These are phyloP conservation scores for Penicillium macrosclerotiorum DNA, from an alignment of 495 filamentous ascomycete species.

Conservation along the genomic window DNA sequence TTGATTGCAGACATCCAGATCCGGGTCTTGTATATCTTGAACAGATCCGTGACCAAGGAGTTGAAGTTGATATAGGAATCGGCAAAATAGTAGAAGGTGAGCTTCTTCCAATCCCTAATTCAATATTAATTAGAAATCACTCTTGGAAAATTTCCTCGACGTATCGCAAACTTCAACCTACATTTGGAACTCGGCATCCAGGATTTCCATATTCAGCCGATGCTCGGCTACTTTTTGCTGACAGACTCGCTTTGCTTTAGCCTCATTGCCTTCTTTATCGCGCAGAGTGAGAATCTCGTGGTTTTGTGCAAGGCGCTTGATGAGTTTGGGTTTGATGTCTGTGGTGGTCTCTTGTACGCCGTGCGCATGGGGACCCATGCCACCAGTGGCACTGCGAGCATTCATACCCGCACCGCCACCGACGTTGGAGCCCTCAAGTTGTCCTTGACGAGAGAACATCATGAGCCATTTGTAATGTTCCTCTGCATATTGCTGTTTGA, in stretches of 20 bases:
- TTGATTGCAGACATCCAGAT: slow-evolving; percentile 99
- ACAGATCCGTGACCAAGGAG: slow-evolving; percentile 90
- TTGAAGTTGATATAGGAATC: slow-evolving; percentile 99
- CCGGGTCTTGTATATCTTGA: slow-evolving; percentile 97
- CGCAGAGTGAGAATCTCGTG: slow-evolving; percentile 84
- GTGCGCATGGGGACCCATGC: slow-evolving; percentile 71
- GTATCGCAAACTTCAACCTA: no score
- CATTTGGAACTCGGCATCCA: slow-evolving; percentile 99
- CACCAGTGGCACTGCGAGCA: slow-evolving; percentile 61
- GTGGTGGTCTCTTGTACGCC: slow-evolving; percentile 71
- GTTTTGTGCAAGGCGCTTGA: slow-evolving; percentile 86
- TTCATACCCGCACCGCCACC: slow-evolving; percentile 53
- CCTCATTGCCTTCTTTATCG: slow-evolving; percentile 96
- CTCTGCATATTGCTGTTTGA: slow-evolving; percentile 84
- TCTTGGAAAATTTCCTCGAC: no score
- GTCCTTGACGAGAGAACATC: slow-evolving; percentile 80
- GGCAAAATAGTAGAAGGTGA: slow-evolving; percentile 98
- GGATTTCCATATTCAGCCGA: slow-evolving; percentile 94
- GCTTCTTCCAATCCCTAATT: slow-evolving; percentile 98
- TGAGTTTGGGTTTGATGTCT: slow-evolving; percentile 91
- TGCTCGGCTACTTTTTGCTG: slow-evolving; percentile 96
- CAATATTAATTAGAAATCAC: no score
- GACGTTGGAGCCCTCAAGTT: slow-evolving; percentile 61
- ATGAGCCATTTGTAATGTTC: slow-evolving; percentile 97
- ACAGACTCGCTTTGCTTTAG: slow-evolving; percentile 93